These are phyloP conservation scores for Thelonectria olida DNA, from an alignment of 2,329 filamentous ascomycete genomes.

Conservation along the genomic window DNA sequence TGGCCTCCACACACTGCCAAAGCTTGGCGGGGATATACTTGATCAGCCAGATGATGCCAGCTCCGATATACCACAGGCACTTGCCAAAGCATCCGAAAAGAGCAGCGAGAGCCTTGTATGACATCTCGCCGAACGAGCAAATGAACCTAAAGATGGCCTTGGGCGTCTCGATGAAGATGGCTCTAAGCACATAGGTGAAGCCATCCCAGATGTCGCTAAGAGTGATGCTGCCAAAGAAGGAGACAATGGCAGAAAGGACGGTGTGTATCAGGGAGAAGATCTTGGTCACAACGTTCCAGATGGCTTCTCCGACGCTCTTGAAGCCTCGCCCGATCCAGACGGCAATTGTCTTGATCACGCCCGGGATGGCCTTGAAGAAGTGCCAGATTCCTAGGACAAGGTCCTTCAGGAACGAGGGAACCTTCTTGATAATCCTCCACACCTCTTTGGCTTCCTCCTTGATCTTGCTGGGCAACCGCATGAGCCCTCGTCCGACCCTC, in stretches of 20 bases:
- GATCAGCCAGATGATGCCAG: conserved; percentile 41
- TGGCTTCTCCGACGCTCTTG: conserved; percentile 35
- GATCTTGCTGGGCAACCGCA: conserved; percentile 28
- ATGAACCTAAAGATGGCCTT: conserved; percentile 39
- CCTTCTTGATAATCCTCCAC: conserved; percentile 35
- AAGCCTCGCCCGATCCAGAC: conserved; percentile 45
- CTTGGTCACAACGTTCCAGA: conserved; percentile 37
- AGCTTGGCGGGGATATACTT: conserved; percentile 47
- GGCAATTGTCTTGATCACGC: conserved; percentile 35
- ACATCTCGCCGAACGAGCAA: conserved; percentile 31
- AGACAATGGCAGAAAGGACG: conserved; percentile 42
- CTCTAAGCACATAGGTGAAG: conserved; percentile 39
- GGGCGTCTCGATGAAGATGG: conserved; percentile 46
- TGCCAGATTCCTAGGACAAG: conserved; percentile 25
- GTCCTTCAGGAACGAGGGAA: conserved; percentile 19
- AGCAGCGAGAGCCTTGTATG: conserved; percentile 38
- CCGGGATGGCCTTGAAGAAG: conserved; percentile 35
- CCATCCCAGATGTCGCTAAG: conserved; percentile 52
- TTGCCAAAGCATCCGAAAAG: conserved; percentile 23
- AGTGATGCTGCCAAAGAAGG: conserved; percentile 48
- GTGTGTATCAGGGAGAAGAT: conserved; percentile 50
- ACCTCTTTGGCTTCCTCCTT: conserved; percentile 12
- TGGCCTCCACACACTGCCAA: conserved; percentile 42
- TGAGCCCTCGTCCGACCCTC: conserved; percentile 29
- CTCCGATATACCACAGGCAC: conserved; percentile 38